Evolutionary conservation across 805 yeast species (phyloP).

Genomic region (Metschnikowia dekortorum): DNA sequence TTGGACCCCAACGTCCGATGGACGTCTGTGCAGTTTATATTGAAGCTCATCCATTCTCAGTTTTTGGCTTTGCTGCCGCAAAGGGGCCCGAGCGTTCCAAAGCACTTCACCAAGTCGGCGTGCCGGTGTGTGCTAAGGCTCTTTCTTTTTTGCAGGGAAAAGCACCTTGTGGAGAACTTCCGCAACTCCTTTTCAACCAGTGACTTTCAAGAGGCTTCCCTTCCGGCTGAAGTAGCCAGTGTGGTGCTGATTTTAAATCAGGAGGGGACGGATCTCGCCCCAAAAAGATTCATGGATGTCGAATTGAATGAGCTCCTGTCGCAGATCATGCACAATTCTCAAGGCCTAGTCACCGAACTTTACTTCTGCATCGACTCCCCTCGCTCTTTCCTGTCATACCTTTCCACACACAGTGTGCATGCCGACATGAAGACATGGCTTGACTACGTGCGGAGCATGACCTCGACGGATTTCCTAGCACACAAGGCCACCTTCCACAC

Average conservation of each 20-base stretch:
- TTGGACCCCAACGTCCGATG: conserved; percentile 23
- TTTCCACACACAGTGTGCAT: not conserved
- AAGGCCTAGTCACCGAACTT: conserved; percentile 4
- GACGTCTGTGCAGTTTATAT: conserved; percentile 23
- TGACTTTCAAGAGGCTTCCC: not conserved
- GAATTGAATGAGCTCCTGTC: conserved; percentile 11
- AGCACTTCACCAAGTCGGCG: conserved; percentile 15
- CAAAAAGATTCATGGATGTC: conserved; percentile 10
- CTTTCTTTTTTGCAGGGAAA: conserved; percentile 22
- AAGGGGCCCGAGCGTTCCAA: not conserved
- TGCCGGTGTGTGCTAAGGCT: conserved; percentile 22
- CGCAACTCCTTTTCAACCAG: conserved; percentile 14
- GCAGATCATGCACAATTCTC: not conserved
- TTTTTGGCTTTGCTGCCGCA: conserved; percentile 2
- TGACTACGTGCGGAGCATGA: conserved; percentile 13
- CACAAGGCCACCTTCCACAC: conserved; percentile 19
- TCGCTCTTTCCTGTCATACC: conserved; percentile 1
- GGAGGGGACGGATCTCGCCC: not conserved
- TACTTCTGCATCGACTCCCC: conserved; percentile 7
- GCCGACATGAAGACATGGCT: conserved; percentile 20
- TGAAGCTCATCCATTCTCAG: conserved; percentile 24
- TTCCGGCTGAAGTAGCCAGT: not conserved
- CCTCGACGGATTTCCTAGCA: conserved; percentile 8
- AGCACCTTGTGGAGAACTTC: conserved; percentile 18
- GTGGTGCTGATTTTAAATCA: not conserved